Base-by-base conservation (phyloP, 2,329 filamentous ascomycete species). In the Aspergillus aculeatus region DNA sequence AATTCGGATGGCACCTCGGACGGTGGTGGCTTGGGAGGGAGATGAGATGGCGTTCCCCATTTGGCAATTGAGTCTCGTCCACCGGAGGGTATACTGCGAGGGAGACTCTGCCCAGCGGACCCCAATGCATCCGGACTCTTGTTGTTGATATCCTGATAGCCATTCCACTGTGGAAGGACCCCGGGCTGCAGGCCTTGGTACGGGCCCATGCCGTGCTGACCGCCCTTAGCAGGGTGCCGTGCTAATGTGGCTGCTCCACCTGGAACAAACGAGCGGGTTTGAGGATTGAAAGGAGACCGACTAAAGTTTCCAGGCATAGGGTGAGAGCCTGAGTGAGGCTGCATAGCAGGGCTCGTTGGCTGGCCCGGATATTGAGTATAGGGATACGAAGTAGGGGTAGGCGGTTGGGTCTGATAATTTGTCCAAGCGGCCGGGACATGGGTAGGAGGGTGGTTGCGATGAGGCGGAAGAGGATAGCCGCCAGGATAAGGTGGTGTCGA, bases 181-280 rank as follows among this genome's bases (percentile, higher is more conserved):
- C 59, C 54, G 24, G 68, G 38, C 32, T 68, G 65, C 57, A 69
- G 65, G 16, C 53, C 59, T 32, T 62, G 48, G 63, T 73, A 75
- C 23, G 69, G 54, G 61, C 66, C 68, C 64, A 69, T 67, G 56
- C 56, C 62, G 64, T 68, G 68, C 35, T 72, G 71, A 29, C 65
- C 59, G 57, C 64, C 68, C 60, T 75, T 73, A 50, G 67, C 71
- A 31, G 73, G 69, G 56, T 75, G 73, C 52, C 75, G 74, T 12
- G 66, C 56, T 14, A 69, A 63, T 38, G 72, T 62, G n/a, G 38
- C 38, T 32, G 69, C 67, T 48, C 85, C 80, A 54, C 82, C 83
- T 1, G 94, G 94, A 24, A 96, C 86, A 75, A 98, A 97, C 0
- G 93, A 90, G 71, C 96, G 91, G 16, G 91, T 97, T 78, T 96